These are phyloP conservation scores for Ascochyta pisi DNA, from an alignment of 2,329 filamentous ascomycete species.

Conservation along the genomic window DNA sequence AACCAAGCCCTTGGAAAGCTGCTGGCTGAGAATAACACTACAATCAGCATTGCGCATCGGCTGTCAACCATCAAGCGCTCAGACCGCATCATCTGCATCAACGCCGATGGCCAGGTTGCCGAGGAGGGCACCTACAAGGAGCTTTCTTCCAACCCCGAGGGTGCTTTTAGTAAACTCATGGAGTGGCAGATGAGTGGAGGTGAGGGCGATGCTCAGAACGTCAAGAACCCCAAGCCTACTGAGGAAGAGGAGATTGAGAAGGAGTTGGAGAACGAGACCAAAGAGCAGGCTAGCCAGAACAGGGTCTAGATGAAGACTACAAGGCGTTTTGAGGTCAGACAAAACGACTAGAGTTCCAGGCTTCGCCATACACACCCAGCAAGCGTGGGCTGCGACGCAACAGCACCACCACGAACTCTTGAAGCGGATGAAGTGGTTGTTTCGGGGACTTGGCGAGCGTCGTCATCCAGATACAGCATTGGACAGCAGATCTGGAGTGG, in stretches of 20 bases:
- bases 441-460: neutral
- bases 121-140: constrained; percentile 86
- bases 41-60: constrained; percentile 95
- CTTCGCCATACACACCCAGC: neutral
- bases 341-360: neutral
- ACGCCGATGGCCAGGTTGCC: constrained; percentile 84
- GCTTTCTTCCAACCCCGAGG: constrained; percentile 74
- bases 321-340: neutral
- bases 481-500: neutral
- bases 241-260: constrained; percentile 60
- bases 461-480: neutral
- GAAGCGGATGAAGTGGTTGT: neutral
- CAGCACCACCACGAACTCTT: neutral
- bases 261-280: constrained; percentile 48
- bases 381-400: neutral
- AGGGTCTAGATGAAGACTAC: constrained; percentile 17
- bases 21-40: constrained; percentile 87
- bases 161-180: constrained; percentile 95
- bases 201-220: constrained; percentile 55
- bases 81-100: constrained; percentile 91
- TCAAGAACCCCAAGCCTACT: constrained; percentile 46
- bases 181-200: constrained; percentile 97
- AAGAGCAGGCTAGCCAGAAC: constrained; percentile 41
- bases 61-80: constrained; percentile 96
- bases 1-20: constrained; percentile 86